Evolutionary conservation across 257 asterid genomes (phyloP).

Genomic region (Solanum piurae): DNA sequence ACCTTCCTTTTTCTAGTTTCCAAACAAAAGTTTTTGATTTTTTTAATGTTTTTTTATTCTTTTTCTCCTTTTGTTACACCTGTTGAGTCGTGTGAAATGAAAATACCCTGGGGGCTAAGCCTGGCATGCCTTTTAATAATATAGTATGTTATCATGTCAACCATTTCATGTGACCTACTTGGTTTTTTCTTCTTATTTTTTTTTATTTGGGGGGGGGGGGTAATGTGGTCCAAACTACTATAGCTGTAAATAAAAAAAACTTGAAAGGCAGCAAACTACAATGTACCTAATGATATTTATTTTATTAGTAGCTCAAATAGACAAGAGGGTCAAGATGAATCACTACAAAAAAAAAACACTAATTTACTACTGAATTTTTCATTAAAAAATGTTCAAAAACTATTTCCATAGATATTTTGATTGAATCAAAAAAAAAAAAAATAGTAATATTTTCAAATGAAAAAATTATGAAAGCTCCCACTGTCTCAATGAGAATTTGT

Average conservation of each 20-base stretch:
- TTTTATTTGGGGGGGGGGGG: neutral
- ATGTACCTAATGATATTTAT: neutral
- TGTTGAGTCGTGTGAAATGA: conserved; percentile 31
- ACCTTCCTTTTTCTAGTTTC: neutral
- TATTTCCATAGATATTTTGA: too few species aligned
- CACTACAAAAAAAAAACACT: neutral
- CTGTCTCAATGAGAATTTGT: neutral
- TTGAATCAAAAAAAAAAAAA: too few species aligned
- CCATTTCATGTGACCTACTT: conserved; percentile 1
- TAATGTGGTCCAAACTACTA: neutral
- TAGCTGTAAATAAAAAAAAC: neutral
- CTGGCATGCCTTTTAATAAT: conserved; percentile 15
- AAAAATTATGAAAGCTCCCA: too few species aligned
- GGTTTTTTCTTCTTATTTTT: conserved; percentile 5
- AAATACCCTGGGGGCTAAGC: conserved; percentile 23
- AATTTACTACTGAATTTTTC: neutral
- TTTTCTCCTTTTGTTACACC: neutral
- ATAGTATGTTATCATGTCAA: conserved; percentile 22
- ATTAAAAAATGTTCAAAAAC: too few species aligned
- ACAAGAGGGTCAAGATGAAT: neutral
- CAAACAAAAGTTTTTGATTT: neutral
- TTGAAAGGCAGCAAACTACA: neutral
- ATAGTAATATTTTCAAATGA: neutral
- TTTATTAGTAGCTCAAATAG: neutral
- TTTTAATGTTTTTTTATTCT: neutral